phyloP scores from a whole-genome alignment of 306 rosid species.

The Cyamopsis tetragonoloba region DNA sequence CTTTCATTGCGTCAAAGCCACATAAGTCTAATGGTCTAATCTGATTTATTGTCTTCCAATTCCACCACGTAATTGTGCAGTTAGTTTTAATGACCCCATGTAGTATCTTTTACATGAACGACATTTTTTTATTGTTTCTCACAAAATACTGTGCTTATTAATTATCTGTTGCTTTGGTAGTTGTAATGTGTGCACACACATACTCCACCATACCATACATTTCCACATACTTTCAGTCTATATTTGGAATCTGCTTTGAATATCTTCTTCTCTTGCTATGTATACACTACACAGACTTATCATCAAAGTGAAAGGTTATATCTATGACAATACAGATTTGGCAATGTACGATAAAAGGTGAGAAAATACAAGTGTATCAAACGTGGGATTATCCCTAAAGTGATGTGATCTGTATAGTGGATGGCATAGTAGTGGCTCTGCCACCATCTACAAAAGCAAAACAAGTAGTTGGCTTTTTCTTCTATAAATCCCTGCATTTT shows the following conservation, averaged over 20 bases:
- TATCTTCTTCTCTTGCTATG: conserved; percentile 13
- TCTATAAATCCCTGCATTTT: conserved; percentile 22
- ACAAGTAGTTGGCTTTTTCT: not conserved
- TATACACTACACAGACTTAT: not conserved
- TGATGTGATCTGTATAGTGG: too few relatives aligned
- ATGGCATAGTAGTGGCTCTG: too few relatives aligned
- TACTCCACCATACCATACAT: not conserved
- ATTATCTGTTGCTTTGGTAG: not conserved
- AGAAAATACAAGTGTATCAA: too few relatives aligned
- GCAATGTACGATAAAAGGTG: too few relatives aligned
- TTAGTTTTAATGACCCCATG: too few relatives aligned
- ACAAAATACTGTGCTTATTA: not conserved
- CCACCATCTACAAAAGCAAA: conserved; percentile 15
- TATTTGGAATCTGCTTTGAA: not conserved
- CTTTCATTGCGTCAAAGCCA: not conserved
- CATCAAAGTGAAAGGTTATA: conserved; percentile 6
- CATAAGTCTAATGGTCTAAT: not conserved
- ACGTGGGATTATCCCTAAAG: too few relatives aligned
- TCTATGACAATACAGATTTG: too few relatives aligned
- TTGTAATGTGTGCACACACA: conserved; percentile 6
- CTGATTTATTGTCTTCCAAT: not conserved
- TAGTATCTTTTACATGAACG: too few relatives aligned
- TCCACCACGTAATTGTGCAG: not conserved
- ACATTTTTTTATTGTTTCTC: not conserved
- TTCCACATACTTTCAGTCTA: conserved; percentile 23